These are phyloP conservation scores for Silene uniflora DNA, from an alignment of 148 eudicot genomes.

Conservation along the genomic window DNA sequence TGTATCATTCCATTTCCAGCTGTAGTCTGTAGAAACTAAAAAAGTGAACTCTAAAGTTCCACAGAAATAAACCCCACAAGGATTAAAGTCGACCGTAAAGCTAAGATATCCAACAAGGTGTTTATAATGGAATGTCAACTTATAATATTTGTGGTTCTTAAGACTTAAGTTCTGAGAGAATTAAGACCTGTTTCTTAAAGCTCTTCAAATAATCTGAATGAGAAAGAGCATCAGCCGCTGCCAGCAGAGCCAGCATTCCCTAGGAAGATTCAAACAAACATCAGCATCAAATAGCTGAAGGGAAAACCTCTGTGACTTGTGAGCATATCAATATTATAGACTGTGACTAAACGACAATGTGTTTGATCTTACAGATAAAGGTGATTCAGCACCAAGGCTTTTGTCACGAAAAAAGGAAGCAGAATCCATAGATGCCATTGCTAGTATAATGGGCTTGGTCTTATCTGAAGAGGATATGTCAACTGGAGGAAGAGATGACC, in stretches of 20 bases:
- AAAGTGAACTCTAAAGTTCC: background rate
- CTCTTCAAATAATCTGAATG: constrained; percentile 42
- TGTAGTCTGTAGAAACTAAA: background rate
- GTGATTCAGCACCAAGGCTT: constrained; percentile 92
- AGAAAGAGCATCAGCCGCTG: constrained; percentile 91
- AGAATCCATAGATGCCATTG: constrained; percentile 86
- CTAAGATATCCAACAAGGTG: background rate
- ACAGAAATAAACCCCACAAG: background rate
- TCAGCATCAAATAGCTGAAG: constrained; percentile 16
- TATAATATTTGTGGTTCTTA: background rate
- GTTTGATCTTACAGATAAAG: constrained; percentile 67
- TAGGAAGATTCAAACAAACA: constrained; percentile 27
- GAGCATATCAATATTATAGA: background rate
- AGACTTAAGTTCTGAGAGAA: background rate
- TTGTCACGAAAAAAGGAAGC: constrained; percentile 96
- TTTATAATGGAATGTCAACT: background rate
- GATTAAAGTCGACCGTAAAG: background rate
- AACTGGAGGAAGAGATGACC: constrained; percentile 91
- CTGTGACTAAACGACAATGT: background rate
- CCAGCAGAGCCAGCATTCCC: constrained; percentile 88
- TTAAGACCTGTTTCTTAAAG: constrained; percentile 70
- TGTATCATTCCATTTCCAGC: constrained; percentile 1
- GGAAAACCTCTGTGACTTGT: constrained; percentile 5
- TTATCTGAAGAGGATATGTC: constrained; percentile 38
- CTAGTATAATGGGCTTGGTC: constrained; percentile 61